Evolutionary conservation across 139 green algal species (phyloP).

Genomic region (Coelastrella sp.): DNA sequence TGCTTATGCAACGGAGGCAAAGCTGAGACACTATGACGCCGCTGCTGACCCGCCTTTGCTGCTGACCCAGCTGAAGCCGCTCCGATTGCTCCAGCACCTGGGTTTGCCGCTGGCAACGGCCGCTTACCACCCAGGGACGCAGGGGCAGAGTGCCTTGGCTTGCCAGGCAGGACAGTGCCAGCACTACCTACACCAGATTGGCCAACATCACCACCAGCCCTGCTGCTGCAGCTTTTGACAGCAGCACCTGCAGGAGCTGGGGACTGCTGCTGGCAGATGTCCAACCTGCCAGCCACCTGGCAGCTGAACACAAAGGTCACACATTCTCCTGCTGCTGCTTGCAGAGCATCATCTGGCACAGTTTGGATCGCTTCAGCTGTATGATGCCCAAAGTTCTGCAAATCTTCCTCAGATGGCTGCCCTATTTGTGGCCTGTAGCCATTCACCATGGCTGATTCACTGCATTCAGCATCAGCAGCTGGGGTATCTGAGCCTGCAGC

Average conservation of each 20-base stretch:
- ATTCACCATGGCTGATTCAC: not conserved
- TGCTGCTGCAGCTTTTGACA: slow-evolving; percentile 17
- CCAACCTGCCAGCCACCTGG: slow-evolving; percentile 64
- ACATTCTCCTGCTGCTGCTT: slow-evolving; percentile 31
- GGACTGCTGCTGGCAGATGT: slow-evolving; percentile 44
- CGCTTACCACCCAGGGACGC: not conserved
- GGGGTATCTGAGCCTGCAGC: not conserved
- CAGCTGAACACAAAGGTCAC: slow-evolving; percentile 94
- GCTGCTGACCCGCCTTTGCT: not conserved
- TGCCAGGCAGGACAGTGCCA: not conserved
- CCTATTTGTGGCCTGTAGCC: slow-evolving; percentile 75
- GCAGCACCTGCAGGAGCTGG: not conserved
- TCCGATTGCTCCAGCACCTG: not conserved
- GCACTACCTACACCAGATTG: not conserved
- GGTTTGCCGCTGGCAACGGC: not conserved
- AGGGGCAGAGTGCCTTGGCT: slow-evolving; percentile 27
- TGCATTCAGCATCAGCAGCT: not conserved
- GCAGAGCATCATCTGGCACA: slow-evolving; percentile 85
- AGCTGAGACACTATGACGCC: not conserved
- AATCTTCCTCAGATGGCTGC: slow-evolving; percentile 91
- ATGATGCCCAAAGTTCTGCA: slow-evolving; percentile 94
- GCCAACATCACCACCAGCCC: not conserved
- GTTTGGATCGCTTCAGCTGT: slow-evolving; percentile 58
- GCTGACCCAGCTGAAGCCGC: not conserved
- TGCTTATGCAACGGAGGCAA: not conserved